These are phyloP conservation scores for Mycena sanguinolenta DNA, from an alignment of 768 basidiomycete genomes.

Conservation along the genomic window DNA sequence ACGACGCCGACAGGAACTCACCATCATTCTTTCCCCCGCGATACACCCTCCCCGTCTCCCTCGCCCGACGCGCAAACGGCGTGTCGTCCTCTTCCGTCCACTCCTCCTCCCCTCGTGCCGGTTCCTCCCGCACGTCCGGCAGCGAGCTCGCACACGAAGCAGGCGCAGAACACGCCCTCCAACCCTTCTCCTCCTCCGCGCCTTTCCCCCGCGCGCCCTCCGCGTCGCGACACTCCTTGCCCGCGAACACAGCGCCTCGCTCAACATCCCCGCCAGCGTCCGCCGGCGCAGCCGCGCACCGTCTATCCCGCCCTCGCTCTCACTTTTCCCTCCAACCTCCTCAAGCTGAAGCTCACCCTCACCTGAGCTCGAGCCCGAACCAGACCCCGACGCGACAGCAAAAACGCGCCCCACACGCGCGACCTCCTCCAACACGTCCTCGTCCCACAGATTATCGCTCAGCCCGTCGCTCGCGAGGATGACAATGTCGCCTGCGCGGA, in stretches of 20 bases:
- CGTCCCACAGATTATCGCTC: constrained; percentile 91
- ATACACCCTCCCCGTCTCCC: constrained; percentile 79
- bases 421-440: constrained; percentile 88
- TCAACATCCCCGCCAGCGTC: constrained; percentile 77
- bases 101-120: neutral
- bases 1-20: constrained; percentile 42
- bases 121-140: neutral
- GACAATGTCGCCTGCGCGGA: constrained; percentile 79
- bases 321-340: too few relatives aligned
- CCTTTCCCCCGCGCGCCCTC: constrained; percentile 38
- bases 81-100: constrained; percentile 60
- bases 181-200: constrained; percentile 35
- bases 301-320: constrained; percentile 2
- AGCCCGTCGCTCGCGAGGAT: constrained; percentile 88
- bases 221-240: constrained; percentile 78
- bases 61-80: constrained; percentile 88
- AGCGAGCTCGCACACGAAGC: neutral
- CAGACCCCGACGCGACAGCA: constrained; percentile 16
- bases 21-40: constrained; percentile 90
- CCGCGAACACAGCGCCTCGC: constrained; percentile 85
- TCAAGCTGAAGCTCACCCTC: neutral
- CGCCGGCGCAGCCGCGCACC: constrained; percentile 54
- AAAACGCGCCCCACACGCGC: constrained; percentile 60
- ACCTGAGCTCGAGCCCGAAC: neutral
- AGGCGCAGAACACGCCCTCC: constrained; percentile 5